Evolutionary conservation across 305 asterid genomes (phyloP).

Genomic region (Solanum chacoense): DNA sequence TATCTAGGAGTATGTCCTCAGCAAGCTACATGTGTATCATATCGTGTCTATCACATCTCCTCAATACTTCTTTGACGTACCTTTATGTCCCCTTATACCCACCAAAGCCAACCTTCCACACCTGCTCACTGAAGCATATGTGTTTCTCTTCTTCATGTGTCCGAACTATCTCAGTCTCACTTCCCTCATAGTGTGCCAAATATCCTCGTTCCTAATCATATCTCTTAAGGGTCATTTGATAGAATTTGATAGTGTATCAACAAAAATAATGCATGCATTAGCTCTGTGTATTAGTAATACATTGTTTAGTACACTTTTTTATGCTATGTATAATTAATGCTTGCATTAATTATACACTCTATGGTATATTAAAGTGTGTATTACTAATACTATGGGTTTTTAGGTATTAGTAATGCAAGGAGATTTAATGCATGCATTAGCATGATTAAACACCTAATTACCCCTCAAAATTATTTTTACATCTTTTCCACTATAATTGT

Average conservation of each 20-base stretch:
- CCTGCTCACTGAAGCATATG: neutral
- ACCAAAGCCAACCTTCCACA: neutral
- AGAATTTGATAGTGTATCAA: neutral
- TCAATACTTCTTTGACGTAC: neutral
- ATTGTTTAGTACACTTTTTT: neutral
- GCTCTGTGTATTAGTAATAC: neutral
- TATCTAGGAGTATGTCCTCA: neutral
- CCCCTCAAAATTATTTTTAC: neutral
- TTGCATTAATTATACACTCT: neutral
- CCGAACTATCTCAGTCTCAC: neutral
- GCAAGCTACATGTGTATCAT: neutral
- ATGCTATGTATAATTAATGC: neutral
- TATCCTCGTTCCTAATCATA: neutral
- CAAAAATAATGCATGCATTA: neutral
- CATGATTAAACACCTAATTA: neutral
- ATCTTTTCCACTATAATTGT: neutral
- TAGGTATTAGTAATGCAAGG: neutral
- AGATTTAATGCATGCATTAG: neutral
- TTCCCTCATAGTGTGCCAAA: neutral
- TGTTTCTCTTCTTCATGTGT: neutral
- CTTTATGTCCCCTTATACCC: neutral
- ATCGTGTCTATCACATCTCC: neutral
- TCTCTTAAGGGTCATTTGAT: neutral
- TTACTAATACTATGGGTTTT: neutral
- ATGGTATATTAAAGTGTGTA: neutral